These are phyloP conservation scores for Geranium brycei DNA, from an alignment of 345 rosid species.

Conservation along the genomic window DNA sequence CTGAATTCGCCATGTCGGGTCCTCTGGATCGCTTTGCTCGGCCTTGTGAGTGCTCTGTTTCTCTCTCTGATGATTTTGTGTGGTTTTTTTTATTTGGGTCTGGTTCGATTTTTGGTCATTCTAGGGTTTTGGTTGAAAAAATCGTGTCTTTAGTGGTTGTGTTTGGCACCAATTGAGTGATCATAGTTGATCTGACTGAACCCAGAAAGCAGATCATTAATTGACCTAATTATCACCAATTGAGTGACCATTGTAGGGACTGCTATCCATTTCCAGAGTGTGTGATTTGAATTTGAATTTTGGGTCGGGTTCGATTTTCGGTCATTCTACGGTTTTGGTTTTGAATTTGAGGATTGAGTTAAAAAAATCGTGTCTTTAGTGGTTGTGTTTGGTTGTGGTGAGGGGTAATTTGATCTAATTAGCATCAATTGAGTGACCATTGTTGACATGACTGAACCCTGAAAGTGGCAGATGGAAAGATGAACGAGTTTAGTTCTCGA, in stretches of 20 bases:
- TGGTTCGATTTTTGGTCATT: no score
- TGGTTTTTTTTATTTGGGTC: neutral
- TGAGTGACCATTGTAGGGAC: no score
- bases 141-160: neutral
- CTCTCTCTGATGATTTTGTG: neutral
- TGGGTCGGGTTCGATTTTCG: neutral
- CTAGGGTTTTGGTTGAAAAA: no score
- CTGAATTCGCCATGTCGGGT: slow-evolving; percentile 58
- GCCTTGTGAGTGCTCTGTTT: slow-evolving; percentile 60
- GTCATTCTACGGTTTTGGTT: slow-evolving; percentile 21
- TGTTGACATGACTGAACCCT: no score
- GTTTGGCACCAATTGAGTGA: neutral
- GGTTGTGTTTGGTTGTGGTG: neutral
- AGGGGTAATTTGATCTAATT: neutral
- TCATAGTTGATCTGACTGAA: no score
- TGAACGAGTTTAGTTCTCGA: no score
- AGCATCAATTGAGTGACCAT: no score
- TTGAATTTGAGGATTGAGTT: neutral
- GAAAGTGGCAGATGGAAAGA: neutral
- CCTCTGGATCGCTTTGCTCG: slow-evolving; percentile 88
- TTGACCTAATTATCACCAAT: no score
- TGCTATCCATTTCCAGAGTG: no score
- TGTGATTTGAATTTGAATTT: no score
- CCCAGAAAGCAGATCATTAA: neutral
- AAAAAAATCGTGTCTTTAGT: neutral